Percentiles rank a stretch among this genome's conserved stretches.
These are phyloP conservation scores for Russula dissimulans DNA, from an alignment of 768 basidiomycete species.

Conservation along the genomic window DNA sequence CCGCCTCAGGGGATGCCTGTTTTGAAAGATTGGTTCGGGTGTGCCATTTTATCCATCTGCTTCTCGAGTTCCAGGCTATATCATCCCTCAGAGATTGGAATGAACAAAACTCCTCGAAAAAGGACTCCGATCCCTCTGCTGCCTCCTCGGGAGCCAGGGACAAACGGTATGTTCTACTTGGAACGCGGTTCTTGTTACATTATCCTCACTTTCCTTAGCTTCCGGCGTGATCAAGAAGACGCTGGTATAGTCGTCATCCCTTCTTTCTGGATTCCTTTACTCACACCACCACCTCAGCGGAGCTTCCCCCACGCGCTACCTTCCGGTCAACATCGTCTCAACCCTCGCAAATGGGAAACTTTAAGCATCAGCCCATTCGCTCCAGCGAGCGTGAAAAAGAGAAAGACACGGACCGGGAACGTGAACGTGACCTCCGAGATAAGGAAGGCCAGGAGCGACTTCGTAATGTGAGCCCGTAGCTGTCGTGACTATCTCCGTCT, in stretches of 20 bases:
- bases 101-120: constrained; percentile 56
- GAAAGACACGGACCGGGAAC: constrained; percentile 35
- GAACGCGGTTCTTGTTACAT: constrained; percentile 15
- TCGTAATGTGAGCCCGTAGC: constrained; percentile 49
- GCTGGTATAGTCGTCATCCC: constrained; percentile 37
- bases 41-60: constrained; percentile 21
- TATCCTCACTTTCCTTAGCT: constrained; percentile 35
- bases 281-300: constrained; percentile 24
- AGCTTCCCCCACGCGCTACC: constrained; percentile 49
- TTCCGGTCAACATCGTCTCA: constrained; percentile 69
- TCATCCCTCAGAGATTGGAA: constrained; percentile 37
- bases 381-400: constrained; percentile 44
- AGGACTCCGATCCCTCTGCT: constrained; percentile 52
- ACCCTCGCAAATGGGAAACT: constrained; percentile 89
- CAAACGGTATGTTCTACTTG: constrained; percentile 41
- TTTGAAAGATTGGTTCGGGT: constrained; percentile 88
- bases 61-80: constrained; percentile 15
- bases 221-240: constrained; percentile 70
- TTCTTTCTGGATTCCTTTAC: background rate
- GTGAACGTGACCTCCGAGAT: constrained; percentile 50
- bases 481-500: background rate
- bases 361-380: constrained; percentile 79
- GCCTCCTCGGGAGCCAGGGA: constrained; percentile 49
- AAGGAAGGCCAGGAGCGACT: constrained; percentile 73
- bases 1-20: constrained; percentile 69